phyloP scores from a whole-genome alignment of 2,329 filamentous ascomycete genomes.

The Diaporthe helianthi region DNA sequence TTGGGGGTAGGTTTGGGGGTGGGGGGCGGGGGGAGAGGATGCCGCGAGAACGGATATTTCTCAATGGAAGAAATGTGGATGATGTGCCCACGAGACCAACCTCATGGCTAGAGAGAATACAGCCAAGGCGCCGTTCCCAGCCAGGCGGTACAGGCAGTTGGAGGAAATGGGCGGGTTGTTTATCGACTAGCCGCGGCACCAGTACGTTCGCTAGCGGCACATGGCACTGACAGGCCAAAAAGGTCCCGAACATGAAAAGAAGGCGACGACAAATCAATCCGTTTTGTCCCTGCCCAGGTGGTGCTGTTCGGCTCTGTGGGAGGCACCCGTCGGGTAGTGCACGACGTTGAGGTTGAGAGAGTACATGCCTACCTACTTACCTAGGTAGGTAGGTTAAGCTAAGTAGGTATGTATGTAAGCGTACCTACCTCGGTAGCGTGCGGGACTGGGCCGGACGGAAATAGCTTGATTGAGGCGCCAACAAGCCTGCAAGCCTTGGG shows the following conservation, averaged over 20 bases:
- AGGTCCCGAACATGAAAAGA: conserved; percentile 23
- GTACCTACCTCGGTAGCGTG: no score
- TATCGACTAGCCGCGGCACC: conserved; percentile 17
- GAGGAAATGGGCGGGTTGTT: conserved; percentile 4
- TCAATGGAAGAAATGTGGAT: no score
- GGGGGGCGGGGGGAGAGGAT: background rate
- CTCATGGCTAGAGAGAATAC: background rate
- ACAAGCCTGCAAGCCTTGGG: background rate
- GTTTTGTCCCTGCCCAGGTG: no score
- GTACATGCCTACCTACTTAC: no score
- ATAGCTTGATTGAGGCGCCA: conserved; percentile 24
- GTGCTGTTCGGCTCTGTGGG: background rate
- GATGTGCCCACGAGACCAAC: background rate
- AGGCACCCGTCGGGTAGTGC: conserved; percentile 24
- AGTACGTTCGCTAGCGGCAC: conserved; percentile 3
- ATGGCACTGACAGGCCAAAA: conserved; percentile 22
- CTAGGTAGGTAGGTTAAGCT: no score
- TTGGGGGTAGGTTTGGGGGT: no score
- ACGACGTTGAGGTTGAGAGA: conserved; percentile 25
- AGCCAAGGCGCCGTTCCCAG: conserved; percentile 19
- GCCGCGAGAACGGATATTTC: background rate
- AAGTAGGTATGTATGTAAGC: no score
- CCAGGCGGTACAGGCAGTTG: background rate
- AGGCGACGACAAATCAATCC: background rate
- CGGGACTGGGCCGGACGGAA: conserved; percentile 16